Evolutionary conservation across 2,329 filamentous ascomycete species (phyloP).

Genomic region (Trichoderma harzianum): DNA sequence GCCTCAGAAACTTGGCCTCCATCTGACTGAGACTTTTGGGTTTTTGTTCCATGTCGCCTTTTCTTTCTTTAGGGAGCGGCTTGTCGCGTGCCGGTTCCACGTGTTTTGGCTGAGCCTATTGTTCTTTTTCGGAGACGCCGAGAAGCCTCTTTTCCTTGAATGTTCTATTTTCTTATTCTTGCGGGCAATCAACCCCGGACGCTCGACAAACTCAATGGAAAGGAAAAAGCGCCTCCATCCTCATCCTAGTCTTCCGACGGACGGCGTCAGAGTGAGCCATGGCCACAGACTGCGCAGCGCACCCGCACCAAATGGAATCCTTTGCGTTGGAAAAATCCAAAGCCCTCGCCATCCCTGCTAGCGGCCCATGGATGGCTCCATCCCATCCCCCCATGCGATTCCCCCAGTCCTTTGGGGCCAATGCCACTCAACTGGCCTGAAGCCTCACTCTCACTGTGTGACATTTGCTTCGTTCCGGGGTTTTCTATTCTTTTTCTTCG

Average conservation of each 20-base stretch:
- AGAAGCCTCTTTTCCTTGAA: background rate
- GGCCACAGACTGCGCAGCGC: background rate
- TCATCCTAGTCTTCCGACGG: background rate
- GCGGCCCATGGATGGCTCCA: conserved; percentile 1
- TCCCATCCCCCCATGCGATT: background rate
- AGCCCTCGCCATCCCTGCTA: conserved; percentile 3
- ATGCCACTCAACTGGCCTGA: background rate
- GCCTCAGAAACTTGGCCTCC: background rate
- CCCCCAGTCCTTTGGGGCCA: background rate
- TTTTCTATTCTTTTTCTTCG: background rate
- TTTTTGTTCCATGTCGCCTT: background rate
- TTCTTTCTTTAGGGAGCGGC: background rate
- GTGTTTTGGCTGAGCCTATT: background rate
- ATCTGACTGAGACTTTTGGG: background rate
- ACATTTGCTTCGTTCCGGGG: background rate
- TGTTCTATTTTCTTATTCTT: background rate
- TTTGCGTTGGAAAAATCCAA: background rate
- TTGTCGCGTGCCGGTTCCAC: conserved; percentile 11
- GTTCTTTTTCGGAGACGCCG: conserved; percentile 12
- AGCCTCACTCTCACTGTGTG: conserved; percentile 5
- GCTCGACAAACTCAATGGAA: background rate
- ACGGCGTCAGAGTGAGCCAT: background rate
- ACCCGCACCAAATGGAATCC: background rate
- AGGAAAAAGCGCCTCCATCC: background rate
- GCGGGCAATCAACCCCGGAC: background rate